Percentiles rank a stretch among this genome's conserved stretches.
phyloP scores from a whole-genome alignment of 2,329 filamentous ascomycete species.

The Aspergillus novoparasiticus region DNA sequence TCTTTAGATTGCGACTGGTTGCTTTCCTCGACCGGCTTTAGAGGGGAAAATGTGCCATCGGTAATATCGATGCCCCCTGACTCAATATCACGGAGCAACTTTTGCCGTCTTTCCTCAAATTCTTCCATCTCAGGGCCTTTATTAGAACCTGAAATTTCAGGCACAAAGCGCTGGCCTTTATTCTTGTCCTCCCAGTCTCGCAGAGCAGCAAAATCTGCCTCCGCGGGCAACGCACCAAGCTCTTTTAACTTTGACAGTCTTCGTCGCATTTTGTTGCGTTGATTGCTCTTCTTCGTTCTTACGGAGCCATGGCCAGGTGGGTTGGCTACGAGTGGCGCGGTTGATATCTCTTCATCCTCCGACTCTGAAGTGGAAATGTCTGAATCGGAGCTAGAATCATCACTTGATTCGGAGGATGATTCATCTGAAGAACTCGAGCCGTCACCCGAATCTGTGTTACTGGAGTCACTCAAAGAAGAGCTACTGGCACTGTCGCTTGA shows the following conservation, averaged over 20 bases:
- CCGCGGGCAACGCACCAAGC: constrained; percentile 53
- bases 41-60: constrained; percentile 24
- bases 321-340: constrained; percentile 25
- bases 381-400: constrained; percentile 30
- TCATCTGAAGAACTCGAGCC: constrained; percentile 28
- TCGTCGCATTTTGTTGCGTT: constrained; percentile 53
- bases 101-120: constrained; percentile 55
- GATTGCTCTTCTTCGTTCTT: constrained; percentile 59
- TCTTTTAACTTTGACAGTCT: constrained; percentile 56
- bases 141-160: constrained; percentile 22
- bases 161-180: constrained; percentile 24
- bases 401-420: constrained; percentile 38
- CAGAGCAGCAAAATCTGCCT: constrained; percentile 56
- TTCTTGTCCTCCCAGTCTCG: constrained; percentile 36
- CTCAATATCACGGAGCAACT: constrained; percentile 55
- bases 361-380: constrained; percentile 39
- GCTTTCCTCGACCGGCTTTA: constrained; percentile 14
- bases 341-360: constrained; percentile 27
- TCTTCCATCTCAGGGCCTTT: constrained; percentile 40
- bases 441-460: constrained; percentile 22
- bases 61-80: constrained; percentile 56
- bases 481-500: constrained; percentile 14
- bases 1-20: constrained; percentile 12
- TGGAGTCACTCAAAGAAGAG: constrained; percentile 36
- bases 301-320: constrained; percentile 54